Percentiles rank a stretch among this genome's conserved stretches.
phyloP scores from a whole-genome alignment of 331 rosid species.

The Quercus phellos region DNA sequence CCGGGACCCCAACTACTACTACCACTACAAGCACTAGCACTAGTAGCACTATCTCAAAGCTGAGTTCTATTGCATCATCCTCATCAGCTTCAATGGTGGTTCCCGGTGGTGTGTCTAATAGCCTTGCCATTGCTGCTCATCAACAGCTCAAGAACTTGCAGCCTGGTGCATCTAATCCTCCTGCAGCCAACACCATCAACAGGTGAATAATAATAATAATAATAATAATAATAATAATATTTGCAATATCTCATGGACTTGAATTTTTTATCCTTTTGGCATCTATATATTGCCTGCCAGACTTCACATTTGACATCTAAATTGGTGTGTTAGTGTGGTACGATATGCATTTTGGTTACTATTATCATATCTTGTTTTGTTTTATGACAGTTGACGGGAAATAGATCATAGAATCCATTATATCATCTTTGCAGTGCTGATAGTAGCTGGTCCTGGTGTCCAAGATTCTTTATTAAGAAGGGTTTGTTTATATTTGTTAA shows the following conservation, averaged over 20 bases:
- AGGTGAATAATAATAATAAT: conserved; percentile 33
- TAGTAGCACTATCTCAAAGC: conserved; percentile 21
- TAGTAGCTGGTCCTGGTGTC: conserved; percentile 11
- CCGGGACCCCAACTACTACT: conserved; percentile 33
- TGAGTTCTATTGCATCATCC: conserved; percentile 28
- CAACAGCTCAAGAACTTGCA: conserved; percentile 53
- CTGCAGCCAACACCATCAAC: conserved; percentile 45
- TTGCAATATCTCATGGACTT: neutral
- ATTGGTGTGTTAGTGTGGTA: neutral
- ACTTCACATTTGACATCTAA: neutral
- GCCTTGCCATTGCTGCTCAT: conserved; percentile 35
- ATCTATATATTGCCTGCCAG: conserved; percentile 2
- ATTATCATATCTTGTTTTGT: neutral
- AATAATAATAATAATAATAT: too few relatives aligned
- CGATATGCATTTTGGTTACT: neutral
- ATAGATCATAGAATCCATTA: conserved; percentile 6
- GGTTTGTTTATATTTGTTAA: neutral
- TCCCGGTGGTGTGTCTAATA: conserved; percentile 38
- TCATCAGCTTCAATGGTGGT: conserved; percentile 34
- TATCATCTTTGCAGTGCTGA: neutral
- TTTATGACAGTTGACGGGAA: neutral
- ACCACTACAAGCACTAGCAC: neutral
- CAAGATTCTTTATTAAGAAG: conserved; percentile 7
- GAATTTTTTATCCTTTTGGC: neutral
- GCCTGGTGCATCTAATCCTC: conserved; percentile 41